Conservation (phyloP, 352 stramenopile species). For the Phytophthora idaei region DNA sequence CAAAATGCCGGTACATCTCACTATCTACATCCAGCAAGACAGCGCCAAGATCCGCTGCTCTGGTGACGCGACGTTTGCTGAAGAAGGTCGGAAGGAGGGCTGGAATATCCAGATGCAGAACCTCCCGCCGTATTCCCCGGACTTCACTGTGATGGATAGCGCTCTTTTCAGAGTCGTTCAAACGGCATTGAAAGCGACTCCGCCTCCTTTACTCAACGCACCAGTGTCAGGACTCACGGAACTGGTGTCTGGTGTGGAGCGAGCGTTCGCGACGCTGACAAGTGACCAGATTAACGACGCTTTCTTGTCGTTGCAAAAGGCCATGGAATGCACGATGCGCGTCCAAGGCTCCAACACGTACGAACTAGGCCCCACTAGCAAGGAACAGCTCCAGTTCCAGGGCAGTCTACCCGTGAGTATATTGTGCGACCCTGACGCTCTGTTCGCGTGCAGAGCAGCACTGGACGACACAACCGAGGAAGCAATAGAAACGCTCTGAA, state of each 20-base stretch:
- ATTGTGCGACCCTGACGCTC: constrained; percentile 37
- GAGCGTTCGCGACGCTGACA: constrained; percentile 36
- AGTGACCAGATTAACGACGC: constrained; percentile 43
- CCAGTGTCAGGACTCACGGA: constrained; percentile 31
- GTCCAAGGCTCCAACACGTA: constrained; percentile 54
- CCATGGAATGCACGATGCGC: constrained; percentile 50
- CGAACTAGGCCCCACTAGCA: constrained; percentile 35
- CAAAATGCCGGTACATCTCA: constrained; percentile 42
- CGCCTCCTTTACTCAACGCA: constrained; percentile 5
- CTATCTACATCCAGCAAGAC: constrained; percentile 54
- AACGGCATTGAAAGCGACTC: constrained; percentile 26
- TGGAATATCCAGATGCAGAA: constrained; percentile 50
- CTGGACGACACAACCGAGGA: constrained; percentile 30
- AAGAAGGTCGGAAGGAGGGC: constrained; percentile 43
- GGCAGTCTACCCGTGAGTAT: constrained; percentile 51
- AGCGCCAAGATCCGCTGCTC: constrained; percentile 44
- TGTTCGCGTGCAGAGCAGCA: constrained; percentile 35
- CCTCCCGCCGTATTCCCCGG: constrained; percentile 47
- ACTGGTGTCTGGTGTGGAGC: constrained; percentile 32
- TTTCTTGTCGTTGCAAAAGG: constrained; percentile 49
- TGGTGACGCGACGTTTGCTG: constrained; percentile 36
- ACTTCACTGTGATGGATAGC: constrained; percentile 51
- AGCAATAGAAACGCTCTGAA: constrained; percentile 23
- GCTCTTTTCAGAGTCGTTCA: constrained; percentile 41
- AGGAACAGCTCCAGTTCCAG: constrained; percentile 37